Percentiles rank a stretch among this genome's conserved stretches.
Evolutionary conservation across 805 yeast species (phyloP).

Genomic region (Saccharomycopsis selenospora): DNA sequence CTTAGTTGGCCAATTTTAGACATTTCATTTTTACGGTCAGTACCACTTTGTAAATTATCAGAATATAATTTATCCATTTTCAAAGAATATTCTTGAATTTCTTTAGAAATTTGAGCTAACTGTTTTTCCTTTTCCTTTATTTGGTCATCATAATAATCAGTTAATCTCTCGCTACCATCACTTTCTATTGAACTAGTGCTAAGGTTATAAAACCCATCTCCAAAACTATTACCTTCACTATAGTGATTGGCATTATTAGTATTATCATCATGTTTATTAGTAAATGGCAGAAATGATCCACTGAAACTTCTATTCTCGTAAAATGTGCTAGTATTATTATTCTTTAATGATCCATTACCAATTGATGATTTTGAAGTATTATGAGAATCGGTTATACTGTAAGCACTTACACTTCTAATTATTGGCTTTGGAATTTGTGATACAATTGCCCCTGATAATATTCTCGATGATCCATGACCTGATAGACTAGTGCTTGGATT

Average conservation of each 20-base stretch:
- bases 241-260: background rate
- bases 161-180: background rate
- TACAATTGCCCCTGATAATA: background rate
- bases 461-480: background rate
- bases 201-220: background rate
- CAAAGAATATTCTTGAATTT: constrained; percentile 2
- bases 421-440: background rate
- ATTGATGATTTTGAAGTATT: no score
- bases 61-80: constrained; percentile 10
- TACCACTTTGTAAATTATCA: constrained; percentile 3
- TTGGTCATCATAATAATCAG: constrained; percentile 5
- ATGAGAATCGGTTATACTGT: no score
- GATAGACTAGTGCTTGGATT: background rate
- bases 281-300: background rate
- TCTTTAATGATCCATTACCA: background rate
- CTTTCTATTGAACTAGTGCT: background rate
- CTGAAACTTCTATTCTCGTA: constrained; percentile 1
- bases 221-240: background rate
- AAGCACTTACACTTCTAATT: background rate
- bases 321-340: background rate
- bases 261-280: background rate
- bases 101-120: background rate
- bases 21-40: constrained; percentile 1
- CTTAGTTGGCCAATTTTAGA: background rate
- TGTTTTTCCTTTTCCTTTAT: constrained; percentile 4